phyloP scores from a whole-genome alignment of 176 grass and related monocot species.

The Zea mays region Zm-B73-REFERENCE-NAM-5.0 NC_050096.1:78330001-78330500 shows the following conservation, averaged over 20 bases:
- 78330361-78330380: too few species aligned
- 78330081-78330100: slow-evolving; percentile 20
- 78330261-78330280: slow-evolving; percentile 89
- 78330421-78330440: too few species aligned
- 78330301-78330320: slow-evolving; percentile 53
- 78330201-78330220: slow-evolving; percentile 23
- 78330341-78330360: too few species aligned
- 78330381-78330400: too few species aligned
- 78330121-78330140: slow-evolving; percentile 16
- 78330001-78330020: too few species aligned
- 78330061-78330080: slow-evolving; percentile 63
- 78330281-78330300: slow-evolving; percentile 93
- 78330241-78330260: slow-evolving; percentile 25
- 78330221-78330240: neutral
- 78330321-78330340: slow-evolving; percentile 47
- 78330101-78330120: slow-evolving; percentile 16
- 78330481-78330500: too few species aligned
- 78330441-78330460: too few species aligned
- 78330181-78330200: neutral
- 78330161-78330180: slow-evolving; percentile 1
- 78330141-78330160: neutral
- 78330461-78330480: too few species aligned
- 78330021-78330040: slow-evolving; percentile 24
- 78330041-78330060: slow-evolving; percentile 69
- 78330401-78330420: too few species aligned